These are phyloP conservation scores for Corylus avellana DNA, from an alignment of 306 rosid genomes.

Conservation along the genomic window DNA sequence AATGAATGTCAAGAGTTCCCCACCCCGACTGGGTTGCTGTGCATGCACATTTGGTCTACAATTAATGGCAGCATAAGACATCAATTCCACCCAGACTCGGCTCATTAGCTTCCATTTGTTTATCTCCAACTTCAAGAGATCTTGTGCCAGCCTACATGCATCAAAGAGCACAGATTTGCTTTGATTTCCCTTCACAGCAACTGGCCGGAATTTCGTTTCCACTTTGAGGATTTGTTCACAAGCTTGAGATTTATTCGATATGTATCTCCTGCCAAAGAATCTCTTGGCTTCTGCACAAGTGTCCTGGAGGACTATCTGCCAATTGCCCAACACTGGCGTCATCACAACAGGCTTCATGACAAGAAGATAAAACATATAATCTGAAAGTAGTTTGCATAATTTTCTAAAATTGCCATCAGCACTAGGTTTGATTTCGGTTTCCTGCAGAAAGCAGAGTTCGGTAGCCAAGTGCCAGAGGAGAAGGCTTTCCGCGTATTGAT, in stretches of 20 bases:
- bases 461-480: constrained; percentile 44
- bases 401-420: background rate
- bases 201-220: background rate
- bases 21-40: constrained; percentile 37
- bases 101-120: constrained; percentile 26
- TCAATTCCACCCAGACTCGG: constrained; percentile 33
- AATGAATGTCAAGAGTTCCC: constrained; percentile 31
- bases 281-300: constrained; percentile 31
- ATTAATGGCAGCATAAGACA: constrained; percentile 28
- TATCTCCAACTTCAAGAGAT: background rate
- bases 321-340: constrained; percentile 28
- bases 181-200: constrained; percentile 23
- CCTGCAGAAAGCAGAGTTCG: background rate
- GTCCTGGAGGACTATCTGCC: constrained; percentile 32
- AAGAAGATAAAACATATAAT: constrained; percentile 36
- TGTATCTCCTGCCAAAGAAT: background rate
- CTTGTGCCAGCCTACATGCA: constrained; percentile 1
- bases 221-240: background rate
- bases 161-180: constrained; percentile 33
- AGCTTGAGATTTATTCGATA: background rate
- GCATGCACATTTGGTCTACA: constrained; percentile 32
- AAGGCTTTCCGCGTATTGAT: constrained; percentile 31
- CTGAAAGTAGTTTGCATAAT: constrained; percentile 26
- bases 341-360: constrained; percentile 21
- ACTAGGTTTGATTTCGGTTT: accelerated